Evolutionary conservation across 176 grass and related monocot species (phyloP).

Genomic region (Rhynchospora pubera): DNA sequence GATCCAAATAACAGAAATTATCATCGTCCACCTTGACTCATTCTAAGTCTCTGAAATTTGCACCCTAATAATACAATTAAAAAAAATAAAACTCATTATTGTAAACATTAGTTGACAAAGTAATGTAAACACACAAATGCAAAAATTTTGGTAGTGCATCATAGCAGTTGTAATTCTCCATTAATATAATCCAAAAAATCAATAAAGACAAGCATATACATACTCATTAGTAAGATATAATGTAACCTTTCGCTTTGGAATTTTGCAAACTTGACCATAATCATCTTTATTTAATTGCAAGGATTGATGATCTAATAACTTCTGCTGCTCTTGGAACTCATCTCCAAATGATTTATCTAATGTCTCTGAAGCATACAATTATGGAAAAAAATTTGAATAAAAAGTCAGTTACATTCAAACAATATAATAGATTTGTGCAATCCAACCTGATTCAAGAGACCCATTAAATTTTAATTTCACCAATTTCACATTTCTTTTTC

Average conservation of each 20-base stretch:
- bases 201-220: not conserved
- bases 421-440: not conserved
- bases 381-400: not conserved
- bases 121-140: no score
- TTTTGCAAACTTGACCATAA: conserved; percentile 42
- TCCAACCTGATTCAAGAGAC: not conserved
- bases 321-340: not conserved
- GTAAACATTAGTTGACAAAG: not conserved
- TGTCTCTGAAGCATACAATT: conserved; percentile 25
- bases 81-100: not conserved
- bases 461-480: no score
- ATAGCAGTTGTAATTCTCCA: no score
- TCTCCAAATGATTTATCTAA: conserved; percentile 38
- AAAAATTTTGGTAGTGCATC: not conserved
- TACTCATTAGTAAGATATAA: not conserved
- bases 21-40: conserved; percentile 57
- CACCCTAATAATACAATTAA: conserved; percentile 25
- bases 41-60: conserved; percentile 69
- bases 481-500: no score
- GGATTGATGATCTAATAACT: conserved; percentile 62
- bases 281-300: conserved; percentile 66
- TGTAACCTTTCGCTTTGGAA: conserved; percentile 71
- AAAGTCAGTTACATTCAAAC: not conserved
- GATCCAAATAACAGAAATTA: conserved; percentile 50
- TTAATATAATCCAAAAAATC: not conserved